A percentile compares a stretch with the other conserved stretches of the same genome.
phyloP scores from a whole-genome alignment of 495 filamentous ascomycete species.

The Aspergillus funiculosus region DNA sequence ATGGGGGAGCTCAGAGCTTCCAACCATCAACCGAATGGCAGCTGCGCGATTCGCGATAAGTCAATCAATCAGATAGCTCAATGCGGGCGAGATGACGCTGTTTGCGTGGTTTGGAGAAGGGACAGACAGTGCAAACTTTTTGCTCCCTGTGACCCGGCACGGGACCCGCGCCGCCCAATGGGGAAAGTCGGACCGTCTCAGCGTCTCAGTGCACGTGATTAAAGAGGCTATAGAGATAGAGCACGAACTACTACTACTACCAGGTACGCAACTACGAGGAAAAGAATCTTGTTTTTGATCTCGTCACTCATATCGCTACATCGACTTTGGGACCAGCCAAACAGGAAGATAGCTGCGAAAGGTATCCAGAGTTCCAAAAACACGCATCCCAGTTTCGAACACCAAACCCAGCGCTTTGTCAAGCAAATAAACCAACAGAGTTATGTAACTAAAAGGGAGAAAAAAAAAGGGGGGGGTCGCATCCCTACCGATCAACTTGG shows the following conservation, averaged over 20 bases:
- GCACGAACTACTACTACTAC: no score
- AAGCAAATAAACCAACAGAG: neutral
- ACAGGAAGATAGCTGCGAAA: neutral
- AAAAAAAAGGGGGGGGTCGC: no score
- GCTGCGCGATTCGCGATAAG: constrained; percentile 19
- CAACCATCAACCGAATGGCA: constrained; percentile 1
- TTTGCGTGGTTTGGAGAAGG: constrained; percentile 46
- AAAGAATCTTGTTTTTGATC: neutral
- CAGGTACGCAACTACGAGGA: no score
- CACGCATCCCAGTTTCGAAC: neutral
- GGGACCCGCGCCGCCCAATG: constrained; percentile 1
- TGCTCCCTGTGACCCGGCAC: constrained; percentile 1
- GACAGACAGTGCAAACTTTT: constrained; percentile 48
- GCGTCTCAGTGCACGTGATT: no score
- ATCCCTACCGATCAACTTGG: no score
- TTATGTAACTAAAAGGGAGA: no score
- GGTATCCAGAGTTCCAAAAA: neutral
- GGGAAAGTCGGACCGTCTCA: neutral
- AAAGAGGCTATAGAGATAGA: no score
- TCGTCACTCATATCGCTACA: neutral
- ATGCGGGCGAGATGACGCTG: constrained; percentile 28
- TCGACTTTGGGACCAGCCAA: constrained; percentile 16
- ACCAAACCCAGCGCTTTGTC: neutral
- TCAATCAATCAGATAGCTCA: constrained; percentile 19
- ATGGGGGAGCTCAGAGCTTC: constrained; percentile 8